These are phyloP conservation scores for Rhizopus arrhizus DNA, from an alignment of 371 early-diverging fungal genomes.

Conservation along the genomic window DNA sequence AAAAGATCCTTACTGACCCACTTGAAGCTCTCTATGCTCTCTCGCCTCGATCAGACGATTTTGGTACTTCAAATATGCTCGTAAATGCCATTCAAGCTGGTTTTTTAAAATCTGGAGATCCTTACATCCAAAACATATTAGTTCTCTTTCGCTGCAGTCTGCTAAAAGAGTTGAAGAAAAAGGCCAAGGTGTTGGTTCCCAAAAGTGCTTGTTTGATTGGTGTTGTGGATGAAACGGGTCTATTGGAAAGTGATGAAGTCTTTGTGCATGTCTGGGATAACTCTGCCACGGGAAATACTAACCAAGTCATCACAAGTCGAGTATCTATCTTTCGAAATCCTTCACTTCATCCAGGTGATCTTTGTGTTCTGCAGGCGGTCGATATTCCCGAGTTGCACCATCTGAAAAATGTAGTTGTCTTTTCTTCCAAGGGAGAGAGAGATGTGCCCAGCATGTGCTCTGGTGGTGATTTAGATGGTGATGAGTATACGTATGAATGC, in stretches of 20 bases:
- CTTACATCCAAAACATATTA: constrained; percentile 59
- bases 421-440: constrained; percentile 72
- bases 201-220: constrained; percentile 75
- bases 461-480: constrained; percentile 89
- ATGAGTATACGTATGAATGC: constrained; percentile 59
- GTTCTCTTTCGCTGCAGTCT: constrained; percentile 53
- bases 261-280: constrained; percentile 62
- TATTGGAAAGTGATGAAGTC: constrained; percentile 67
- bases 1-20: constrained; percentile 47
- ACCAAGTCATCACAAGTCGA: constrained; percentile 43
- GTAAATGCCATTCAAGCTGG: constrained; percentile 59
- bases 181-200: constrained; percentile 69
- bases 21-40: constrained; percentile 53
- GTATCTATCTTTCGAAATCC: constrained; percentile 72
- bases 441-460: constrained; percentile 78
- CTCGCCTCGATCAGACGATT: constrained; percentile 54
- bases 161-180: constrained; percentile 67
- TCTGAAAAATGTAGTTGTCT: constrained; percentile 75
- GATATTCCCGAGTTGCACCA: constrained; percentile 61
- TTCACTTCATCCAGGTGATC: constrained; percentile 84
- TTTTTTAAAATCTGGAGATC: constrained; percentile 56
- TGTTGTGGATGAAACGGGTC: constrained; percentile 75
- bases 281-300: constrained; percentile 10
- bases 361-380: constrained; percentile 70
- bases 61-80: constrained; percentile 55